Base-by-base conservation (phyloP, 768 basidiomycete genomes). In the Gloeophyllum trabeum region DNA sequence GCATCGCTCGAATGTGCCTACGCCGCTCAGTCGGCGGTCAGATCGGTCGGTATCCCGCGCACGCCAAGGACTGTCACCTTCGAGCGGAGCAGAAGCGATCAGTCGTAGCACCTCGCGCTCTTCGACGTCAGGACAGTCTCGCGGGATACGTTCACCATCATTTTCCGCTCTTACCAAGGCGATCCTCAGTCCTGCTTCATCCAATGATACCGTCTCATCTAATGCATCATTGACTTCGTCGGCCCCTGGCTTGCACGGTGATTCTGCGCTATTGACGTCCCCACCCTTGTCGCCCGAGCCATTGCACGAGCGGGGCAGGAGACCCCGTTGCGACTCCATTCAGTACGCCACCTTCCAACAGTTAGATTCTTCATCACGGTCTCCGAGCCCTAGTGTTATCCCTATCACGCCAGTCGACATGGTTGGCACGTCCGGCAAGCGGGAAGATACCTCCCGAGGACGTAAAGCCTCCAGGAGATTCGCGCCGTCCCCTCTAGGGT, bases 301-400 rank as follows among this genome's bases (percentile, higher is more conserved):
- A 34, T 37, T 35, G 16, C 23, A 16, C 18, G 20, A 43, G 41
- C 34, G 43, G 30, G 23, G 60, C 67, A 30, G 64, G 66, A 63
- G 66, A 38, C 52, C 55, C 20, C 55, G 50, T 32, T 55, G 39
- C 22, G 56, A 52, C 45, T 19, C 42, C 25, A 24, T 23, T n/a
- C n/a, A 10, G 28, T 32, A 10, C 28, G 16, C 16, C 28, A 32
- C 28, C 28, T 39, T 34, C 48, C n/a, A n/a, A n/a, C n/a, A n/a
- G n/a, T n/a, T n/a, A n/a, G n/a, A 49, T 25, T 60, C 53, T 7
- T 42, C 49, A 16, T 71, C 70, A 6, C 66, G 71, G 16, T 74
- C 71, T 4, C 59, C 64, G 5, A 73, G 71, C 53, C 71, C 71
- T 1, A 69, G 68, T 45, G 54, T 67, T 6, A 59, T 63, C 1